Percentiles rank a stretch among this genome's conserved stretches.
Evolutionary conservation across 805 yeast species (phyloP).

Genomic region (Starmerella bombi): DNA sequence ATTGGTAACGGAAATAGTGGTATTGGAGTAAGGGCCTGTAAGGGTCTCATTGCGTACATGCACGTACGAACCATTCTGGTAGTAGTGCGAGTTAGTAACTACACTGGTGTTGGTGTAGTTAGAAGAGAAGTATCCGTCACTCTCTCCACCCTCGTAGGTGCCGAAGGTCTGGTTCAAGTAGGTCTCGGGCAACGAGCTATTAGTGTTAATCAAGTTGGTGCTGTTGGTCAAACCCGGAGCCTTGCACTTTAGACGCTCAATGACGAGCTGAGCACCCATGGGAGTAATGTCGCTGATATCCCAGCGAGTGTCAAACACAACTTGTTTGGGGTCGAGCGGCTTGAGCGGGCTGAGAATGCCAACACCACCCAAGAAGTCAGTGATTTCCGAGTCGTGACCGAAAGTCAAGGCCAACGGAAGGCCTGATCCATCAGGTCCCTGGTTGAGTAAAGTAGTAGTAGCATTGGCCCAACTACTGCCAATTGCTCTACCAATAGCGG

Average conservation of each 20-base stretch:
- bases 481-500: conserved; percentile 30
- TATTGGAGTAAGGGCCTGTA: conserved; percentile 3
- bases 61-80: neutral
- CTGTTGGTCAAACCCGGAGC: conserved; percentile 15
- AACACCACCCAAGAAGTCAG: conserved; percentile 37
- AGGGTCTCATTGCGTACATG: conserved; percentile 2
- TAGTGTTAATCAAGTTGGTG: conserved; percentile 7
- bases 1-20: conserved; percentile 4
- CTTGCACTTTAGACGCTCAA: conserved; percentile 38
- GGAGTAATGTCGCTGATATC: conserved; percentile 39
- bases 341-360: conserved; percentile 34
- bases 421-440: conserved; percentile 26
- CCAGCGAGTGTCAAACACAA: conserved; percentile 37
- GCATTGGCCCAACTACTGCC: conserved; percentile 40
- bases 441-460: conserved; percentile 33
- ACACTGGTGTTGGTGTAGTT: conserved; percentile 7
- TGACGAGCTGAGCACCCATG: conserved; percentile 42
- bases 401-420: conserved; percentile 35
- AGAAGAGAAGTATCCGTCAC: conserved; percentile 7
- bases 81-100: neutral
- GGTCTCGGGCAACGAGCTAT: conserved; percentile 11
- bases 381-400: conserved; percentile 46
- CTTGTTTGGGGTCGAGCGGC: conserved; percentile 33
- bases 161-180: conserved; percentile 10
- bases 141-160: conserved; percentile 20